Percentiles rank a stretch among this genome's conserved stretches.
Conservation (phyloP, 495 filamentous ascomycete genomes). For the Penicillium diatomitis region DNA sequence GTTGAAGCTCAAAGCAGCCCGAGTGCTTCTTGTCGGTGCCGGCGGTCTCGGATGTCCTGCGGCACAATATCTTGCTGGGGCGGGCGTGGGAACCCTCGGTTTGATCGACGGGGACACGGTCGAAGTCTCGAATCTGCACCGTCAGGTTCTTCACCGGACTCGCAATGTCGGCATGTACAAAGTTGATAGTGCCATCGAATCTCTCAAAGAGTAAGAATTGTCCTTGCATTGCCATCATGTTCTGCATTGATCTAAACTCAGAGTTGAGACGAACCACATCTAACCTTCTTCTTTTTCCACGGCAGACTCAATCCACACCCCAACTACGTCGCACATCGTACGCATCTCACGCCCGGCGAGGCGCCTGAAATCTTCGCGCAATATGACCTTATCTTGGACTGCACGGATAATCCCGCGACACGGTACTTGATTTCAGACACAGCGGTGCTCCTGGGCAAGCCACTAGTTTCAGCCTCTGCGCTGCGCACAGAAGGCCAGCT, state of each 20-base stretch:
- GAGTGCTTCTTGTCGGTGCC: constrained; percentile 78
- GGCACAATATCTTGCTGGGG: constrained; percentile 79
- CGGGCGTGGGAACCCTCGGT: constrained; percentile 76
- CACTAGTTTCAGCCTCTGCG: constrained; percentile 81
- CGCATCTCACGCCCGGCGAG: constrained; percentile 53
- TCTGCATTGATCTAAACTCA: too few species aligned
- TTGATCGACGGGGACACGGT: constrained; percentile 83
- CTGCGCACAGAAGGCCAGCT: constrained; percentile 83
- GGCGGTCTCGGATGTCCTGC: constrained; percentile 90
- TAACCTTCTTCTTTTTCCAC: not conserved
- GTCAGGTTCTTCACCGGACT: constrained; percentile 75
- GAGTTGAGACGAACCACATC: not conserved
- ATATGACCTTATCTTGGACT: constrained; percentile 87
- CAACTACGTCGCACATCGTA: constrained; percentile 49
- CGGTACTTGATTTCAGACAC: constrained; percentile 91
- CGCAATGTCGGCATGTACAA: constrained; percentile 66
- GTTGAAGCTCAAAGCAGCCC: constrained; percentile 58
- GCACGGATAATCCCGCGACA: constrained; percentile 83
- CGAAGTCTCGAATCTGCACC: constrained; percentile 84
- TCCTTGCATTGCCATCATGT: too few species aligned
- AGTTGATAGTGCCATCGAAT: constrained; percentile 66
- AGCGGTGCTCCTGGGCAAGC: constrained; percentile 67
- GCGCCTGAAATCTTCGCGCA: constrained; percentile 51
- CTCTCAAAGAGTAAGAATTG: constrained; percentile 50
- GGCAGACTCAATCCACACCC: constrained; percentile 58